Conservation (phyloP, 1,284 basidiomycete species). For the Austroboletus niveus region DNA sequence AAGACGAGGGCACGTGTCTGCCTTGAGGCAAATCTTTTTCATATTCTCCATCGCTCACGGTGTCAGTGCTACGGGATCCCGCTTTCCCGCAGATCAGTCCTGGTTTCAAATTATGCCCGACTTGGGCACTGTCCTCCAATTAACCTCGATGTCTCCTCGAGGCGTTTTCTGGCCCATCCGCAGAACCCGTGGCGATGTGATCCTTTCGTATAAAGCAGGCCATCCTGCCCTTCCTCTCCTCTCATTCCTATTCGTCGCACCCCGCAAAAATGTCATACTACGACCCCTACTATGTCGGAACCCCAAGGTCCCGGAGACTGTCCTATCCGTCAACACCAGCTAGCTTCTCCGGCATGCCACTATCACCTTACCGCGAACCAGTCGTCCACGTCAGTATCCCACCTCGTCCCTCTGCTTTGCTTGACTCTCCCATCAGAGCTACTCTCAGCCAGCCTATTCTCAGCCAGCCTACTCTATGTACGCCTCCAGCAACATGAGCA, state of each 20-base stretch:
- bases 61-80: constrained; percentile 21
- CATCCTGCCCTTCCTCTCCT: not conserved
- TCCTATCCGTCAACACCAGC: constrained; percentile 23
- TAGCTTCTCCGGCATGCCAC: constrained; percentile 11
- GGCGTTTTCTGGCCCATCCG: constrained; percentile 20
- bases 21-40: constrained; percentile 16
- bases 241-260: constrained; percentile 11
- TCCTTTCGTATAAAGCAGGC: constrained; percentile 24
- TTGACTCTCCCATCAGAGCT: constrained; percentile 14
- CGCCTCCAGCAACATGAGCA: constrained; percentile 16
- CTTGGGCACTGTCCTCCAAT: constrained; percentile 13
- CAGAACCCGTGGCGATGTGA: constrained; percentile 12
- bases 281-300: constrained; percentile 26
- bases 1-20: constrained; percentile 11
- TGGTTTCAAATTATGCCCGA: constrained; percentile 23
- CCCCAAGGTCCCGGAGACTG: constrained; percentile 28
- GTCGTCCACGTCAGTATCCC: constrained; percentile 13
- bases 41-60: not conserved
- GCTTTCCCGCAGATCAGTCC: constrained; percentile 11
- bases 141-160: constrained; percentile 31
- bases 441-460: constrained; percentile 1
- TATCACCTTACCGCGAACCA: constrained; percentile 27
- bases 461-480: constrained; percentile 27
- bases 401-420: not conserved
- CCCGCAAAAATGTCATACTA: constrained; percentile 32